Base-by-base conservation (phyloP, 106 monocot species). In the Dendrobium chrysotoxum region DNA sequence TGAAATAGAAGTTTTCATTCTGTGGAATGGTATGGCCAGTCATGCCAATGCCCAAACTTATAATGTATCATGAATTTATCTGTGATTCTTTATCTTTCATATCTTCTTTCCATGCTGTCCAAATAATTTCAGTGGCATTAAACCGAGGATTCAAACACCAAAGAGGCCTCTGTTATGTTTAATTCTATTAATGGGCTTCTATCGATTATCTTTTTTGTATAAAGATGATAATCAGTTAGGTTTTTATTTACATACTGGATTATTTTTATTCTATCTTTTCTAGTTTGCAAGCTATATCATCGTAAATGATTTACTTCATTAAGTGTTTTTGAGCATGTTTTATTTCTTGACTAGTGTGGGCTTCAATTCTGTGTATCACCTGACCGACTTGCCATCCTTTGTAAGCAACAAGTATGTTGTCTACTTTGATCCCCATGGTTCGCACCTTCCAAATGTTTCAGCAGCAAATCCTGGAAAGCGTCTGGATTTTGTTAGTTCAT, bases 311-410 rank as follows among this genome's bases (percentile, higher is more conserved):
- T 53, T 75, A 35, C 50, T 50, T 79, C 30, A 84, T 6, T 72
- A 18, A 66, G 8, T 5, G 39, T 77, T 80, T 35, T 81, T 82
- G 16, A 35, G 23, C 23, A 6, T 47, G 64, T 82, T 77, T 40
- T 61, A 61, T 61, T 68, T 86, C 13, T 82, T 79, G 57, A 81
- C 4, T 73, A 98, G 95, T 85, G 98, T 98, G 40, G 98, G 98
- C 35, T 98, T 98, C 83, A 98, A 98, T 88, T 98, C 98, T 30
- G 92, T 98, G 71, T 98, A 98, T 82, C 98, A 98, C 87, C 73
- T 98, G n/a, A 95, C 98, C 40, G 98, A 98, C 79, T 87, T 98
- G 82, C 98, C 98, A 79, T 98, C 98, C 30, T 98, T 98, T 74
- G 98, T 98, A 53, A 98, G 98, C 76, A 85, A 82, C 78, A 95